Percentiles rank a stretch among this genome's conserved stretches.
These are phyloP conservation scores for Solanum ahanhuiri DNA, from an alignment of 257 asterid genomes.

Conservation along the genomic window DNA sequence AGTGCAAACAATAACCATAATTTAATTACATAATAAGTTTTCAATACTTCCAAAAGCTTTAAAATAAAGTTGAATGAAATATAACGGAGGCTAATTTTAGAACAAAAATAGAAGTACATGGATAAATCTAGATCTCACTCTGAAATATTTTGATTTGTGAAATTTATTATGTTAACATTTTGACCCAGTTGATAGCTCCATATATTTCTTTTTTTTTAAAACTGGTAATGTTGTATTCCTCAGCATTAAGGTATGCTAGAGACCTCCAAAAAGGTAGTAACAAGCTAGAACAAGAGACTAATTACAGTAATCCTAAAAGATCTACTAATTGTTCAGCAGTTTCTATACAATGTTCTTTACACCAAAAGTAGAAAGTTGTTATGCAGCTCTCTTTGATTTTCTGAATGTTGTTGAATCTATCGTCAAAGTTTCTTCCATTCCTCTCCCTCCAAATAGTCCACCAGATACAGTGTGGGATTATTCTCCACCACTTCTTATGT, in stretches of 20 bases:
- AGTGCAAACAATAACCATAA: not conserved
- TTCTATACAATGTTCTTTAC: not conserved
- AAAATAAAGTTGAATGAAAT: not conserved
- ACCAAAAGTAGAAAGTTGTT: not conserved
- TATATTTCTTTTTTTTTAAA: no score
- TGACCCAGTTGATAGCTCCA: not conserved
- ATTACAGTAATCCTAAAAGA: not conserved
- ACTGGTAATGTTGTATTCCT: not conserved
- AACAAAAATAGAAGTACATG: not conserved
- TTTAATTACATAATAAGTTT: not conserved
- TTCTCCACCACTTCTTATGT: not conserved
- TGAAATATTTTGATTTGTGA: not conserved
- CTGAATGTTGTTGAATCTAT: not conserved
- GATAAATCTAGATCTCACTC: not conserved
- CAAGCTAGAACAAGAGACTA: not conserved
- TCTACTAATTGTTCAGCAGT: not conserved
- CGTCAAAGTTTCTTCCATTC: not conserved
- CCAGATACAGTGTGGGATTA: not conserved
- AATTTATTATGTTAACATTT: not conserved
- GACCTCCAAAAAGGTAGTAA: not conserved
- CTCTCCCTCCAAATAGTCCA: not conserved
- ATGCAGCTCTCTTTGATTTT: not conserved
- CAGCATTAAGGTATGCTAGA: no score
- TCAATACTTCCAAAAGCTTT: not conserved
- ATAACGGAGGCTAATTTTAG: not conserved